Base-by-base conservation (phyloP, 371 early-diverging fungal species). In the Actinomortierella ambigua region DNA sequence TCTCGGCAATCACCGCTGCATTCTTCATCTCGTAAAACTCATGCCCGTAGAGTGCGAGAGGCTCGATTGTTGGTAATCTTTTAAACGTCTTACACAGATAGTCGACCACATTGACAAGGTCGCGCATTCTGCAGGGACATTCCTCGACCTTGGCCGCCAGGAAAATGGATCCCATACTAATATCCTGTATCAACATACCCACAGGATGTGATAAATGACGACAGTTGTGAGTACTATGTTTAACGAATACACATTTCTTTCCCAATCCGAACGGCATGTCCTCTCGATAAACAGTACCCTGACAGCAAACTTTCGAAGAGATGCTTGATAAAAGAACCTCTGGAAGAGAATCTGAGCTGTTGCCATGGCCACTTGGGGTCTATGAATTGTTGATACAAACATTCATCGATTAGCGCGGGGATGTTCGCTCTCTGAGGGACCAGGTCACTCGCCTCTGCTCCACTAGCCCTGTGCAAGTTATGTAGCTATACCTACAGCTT, bases 311-410 rank as follows among this genome's bases (percentile, higher is more conserved):
- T 90, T 77, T 55, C 83, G 85, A 14, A 95, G 73, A 3, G 94
- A 88, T 0, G 93, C 88, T 59, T 89, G 79, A 58, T 84, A 93
- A 78, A 87, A 98, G 84, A 97, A 97, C 8, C 98, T 89, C 58
- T 96, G 95, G 50, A 97, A 88, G 24, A 98, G 79, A 2, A 95
- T 92, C 73, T 96, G 95, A 1, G 97, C 96, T n/a, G 95, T 95
- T 3, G 96, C 95, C 86, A 95, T 93, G 0, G 94, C 92, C 8
- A 92, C 90, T 57, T 98, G 98, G 15, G 98, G 96, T 28, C 95
- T 95, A 76, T 18, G 42, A 27, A n/a, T n/a, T n/a, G n/a, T n/a
- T n/a, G n/a, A n/a, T n/a, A n/a, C n/a, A n/a, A n/a, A n/a, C n/a
- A n/a, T n/a, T n/a, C n/a, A 52, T 2, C 46, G 42, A 22, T 26